A percentile compares a stretch with the other conserved stretches of the same genome.
These are phyloP conservation scores for Elsinoe perseae DNA, from an alignment of 2,329 filamentous ascomycete genomes.

Conservation along the genomic window DNA sequence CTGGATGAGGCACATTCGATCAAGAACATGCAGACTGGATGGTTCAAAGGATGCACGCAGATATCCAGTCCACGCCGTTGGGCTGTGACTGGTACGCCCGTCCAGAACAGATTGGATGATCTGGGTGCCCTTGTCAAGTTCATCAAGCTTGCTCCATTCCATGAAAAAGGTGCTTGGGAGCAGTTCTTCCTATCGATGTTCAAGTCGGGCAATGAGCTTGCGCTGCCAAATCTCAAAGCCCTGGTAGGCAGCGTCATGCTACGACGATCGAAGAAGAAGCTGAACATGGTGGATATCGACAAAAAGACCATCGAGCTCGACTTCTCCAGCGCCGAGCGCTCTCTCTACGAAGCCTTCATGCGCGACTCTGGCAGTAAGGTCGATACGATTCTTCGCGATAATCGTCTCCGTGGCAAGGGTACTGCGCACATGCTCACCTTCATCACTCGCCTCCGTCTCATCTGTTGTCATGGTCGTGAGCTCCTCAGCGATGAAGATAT, in stretches of 20 bases:
- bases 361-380: conserved; percentile 74
- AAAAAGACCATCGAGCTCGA: conserved; percentile 67
- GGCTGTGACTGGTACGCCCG: conserved; percentile 95
- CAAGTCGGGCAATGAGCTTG: conserved; percentile 75
- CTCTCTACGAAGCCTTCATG: conserved; percentile 77
- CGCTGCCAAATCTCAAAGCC: conserved; percentile 75
- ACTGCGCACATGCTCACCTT: conserved; percentile 91
- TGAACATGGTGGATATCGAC: conserved; percentile 66
- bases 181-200: conserved; percentile 77
- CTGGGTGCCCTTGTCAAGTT: conserved; percentile 81
- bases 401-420: conserved; percentile 55
- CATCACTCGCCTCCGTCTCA: conserved; percentile 78
- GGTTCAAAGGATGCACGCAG: conserved; percentile 76
- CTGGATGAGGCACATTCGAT: conserved; percentile 94
- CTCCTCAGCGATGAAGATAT: conserved; percentile 78
- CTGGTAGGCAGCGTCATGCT: conserved; percentile 93
- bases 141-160: conserved; percentile 74
- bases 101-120: conserved; percentile 90
- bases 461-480: conserved; percentile 92
- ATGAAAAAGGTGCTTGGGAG: conserved; percentile 66
- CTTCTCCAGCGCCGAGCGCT: conserved; percentile 66
- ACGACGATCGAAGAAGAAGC: conserved; percentile 83
- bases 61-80: conserved; percentile 76
- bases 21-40: conserved; percentile 70
- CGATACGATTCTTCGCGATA: conserved; percentile 60